These are phyloP conservation scores for Nitzschia sp. DNA, from an alignment of 108 stramenopile genomes.

Conservation along the genomic window DNA sequence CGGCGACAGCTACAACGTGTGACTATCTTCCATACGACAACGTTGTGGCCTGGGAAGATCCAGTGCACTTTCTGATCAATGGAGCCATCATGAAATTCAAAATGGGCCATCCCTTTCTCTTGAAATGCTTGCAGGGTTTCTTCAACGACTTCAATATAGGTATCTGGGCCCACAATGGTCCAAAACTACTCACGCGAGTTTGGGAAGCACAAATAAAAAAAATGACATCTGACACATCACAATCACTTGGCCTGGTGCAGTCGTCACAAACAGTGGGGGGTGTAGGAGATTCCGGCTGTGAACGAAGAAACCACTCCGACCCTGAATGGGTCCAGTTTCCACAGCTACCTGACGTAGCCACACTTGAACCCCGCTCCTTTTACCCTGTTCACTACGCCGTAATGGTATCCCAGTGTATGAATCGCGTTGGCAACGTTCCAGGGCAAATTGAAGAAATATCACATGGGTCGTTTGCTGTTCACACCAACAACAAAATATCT, in stretches of 20 bases:
- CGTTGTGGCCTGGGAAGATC: too few relatives aligned
- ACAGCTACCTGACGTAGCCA: neutral
- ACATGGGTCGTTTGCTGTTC: neutral
- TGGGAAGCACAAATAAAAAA: neutral
- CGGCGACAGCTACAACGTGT: too few relatives aligned
- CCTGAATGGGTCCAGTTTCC: neutral
- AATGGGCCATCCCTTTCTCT: neutral
- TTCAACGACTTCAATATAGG: neutral
- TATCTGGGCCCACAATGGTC: constrained; percentile 3
- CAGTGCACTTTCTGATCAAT: neutral
- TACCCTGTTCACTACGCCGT: neutral
- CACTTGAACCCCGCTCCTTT: neutral
- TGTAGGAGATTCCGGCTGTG: too few relatives aligned
- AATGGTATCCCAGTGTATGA: neutral
- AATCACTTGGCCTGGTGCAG: neutral
- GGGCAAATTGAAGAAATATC: too few relatives aligned
- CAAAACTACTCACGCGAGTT: neutral
- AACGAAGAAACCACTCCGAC: too few relatives aligned
- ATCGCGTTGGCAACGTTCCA: neutral
- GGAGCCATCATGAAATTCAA: constrained; percentile 3
- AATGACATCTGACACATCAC: too few relatives aligned
- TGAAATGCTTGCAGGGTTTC: neutral
- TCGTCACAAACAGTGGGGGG: too few relatives aligned
- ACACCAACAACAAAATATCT: constrained; percentile 1
- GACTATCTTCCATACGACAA: too few relatives aligned